Base-by-base conservation (phyloP, 257 asterid genomes). In the Handroanthus guayacan region DNA sequence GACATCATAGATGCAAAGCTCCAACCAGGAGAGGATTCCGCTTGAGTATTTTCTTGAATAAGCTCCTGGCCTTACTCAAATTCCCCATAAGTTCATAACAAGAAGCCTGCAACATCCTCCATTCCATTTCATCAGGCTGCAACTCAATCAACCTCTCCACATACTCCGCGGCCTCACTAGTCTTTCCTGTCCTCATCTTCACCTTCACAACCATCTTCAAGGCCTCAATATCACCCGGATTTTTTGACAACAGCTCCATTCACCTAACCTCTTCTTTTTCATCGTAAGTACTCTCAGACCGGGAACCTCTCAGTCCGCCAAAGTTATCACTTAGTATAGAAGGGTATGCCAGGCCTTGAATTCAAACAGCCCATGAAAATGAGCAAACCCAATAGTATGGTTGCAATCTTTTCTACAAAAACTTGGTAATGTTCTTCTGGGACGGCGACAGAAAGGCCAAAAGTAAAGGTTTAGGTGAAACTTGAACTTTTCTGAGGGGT, bases 21-120 rank as follows among this genome's bases (percentile, higher is more conserved):
- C 97, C 89, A 68, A 92, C 89, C 86, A 88, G 77, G 36, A 92
- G 95, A 76, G 99, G 99, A 41, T 78, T 87, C 89, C 87, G 92
- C 80, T 86, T 86, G 76, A 94, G 85, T 47, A 94, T 87, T 43
- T 84, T 84, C 90, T 88, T 86, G 76, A 88, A 90, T 85, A 92
- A 83, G 70, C 84, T 85, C 89, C 83, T 92, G 36, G 99, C 96
- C 85, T 85, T 90, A 43, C 89, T 77, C 71, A 90, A 80, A 67
- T 94, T 81, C 72, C 97, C 99, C 84, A 85, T 86, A 93, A 89
- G 86, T 85, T 94, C 99, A 82, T 85, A 92, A 77, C 95, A 92
- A 67, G 88, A 92, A 34, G 97, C 99, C 83, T 92, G 92, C 88
- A 94, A 82, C 70, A 94, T 94, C 86, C 96, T 86, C 99, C 99